These are phyloP conservation scores for Cryptococcus wingfieldii DNA, from an alignment of 1,284 basidiomycete species.

Conservation along the genomic window DNA sequence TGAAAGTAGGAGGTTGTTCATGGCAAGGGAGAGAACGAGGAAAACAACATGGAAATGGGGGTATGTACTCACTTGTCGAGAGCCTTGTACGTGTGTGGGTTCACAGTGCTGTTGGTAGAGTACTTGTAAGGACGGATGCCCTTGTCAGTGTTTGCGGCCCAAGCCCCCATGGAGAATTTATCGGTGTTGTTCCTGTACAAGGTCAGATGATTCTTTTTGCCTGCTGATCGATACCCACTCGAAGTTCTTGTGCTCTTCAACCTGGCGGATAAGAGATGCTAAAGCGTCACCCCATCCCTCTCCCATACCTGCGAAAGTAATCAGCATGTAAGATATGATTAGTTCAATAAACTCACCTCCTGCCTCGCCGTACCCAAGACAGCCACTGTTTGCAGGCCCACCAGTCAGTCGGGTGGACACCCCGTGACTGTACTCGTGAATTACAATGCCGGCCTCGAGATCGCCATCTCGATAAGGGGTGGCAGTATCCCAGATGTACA, in stretches of 20 bases:
- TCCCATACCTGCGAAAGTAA: conserved; percentile 63
- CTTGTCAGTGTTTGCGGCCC: conserved; percentile 72
- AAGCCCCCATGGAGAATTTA: conserved; percentile 80
- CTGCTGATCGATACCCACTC: conserved; percentile 7
- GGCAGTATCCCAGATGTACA: conserved; percentile 93
- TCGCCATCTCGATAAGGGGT: conserved; percentile 89
- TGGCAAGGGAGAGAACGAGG: not conserved
- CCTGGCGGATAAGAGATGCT: conserved; percentile 77
- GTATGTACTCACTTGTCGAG: conserved; percentile 61
- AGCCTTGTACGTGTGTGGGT: conserved; percentile 93
- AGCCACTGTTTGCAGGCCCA: conserved; percentile 86
- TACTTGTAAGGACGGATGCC: conserved; percentile 90
- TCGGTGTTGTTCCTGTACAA: conserved; percentile 46
- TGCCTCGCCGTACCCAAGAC: conserved; percentile 90
- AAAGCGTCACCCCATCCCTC: conserved; percentile 71
- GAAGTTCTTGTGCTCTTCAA: conserved; percentile 58
- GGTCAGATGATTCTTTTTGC: conserved; percentile 6
- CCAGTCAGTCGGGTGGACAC: conserved; percentile 90
- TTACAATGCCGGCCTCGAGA: conserved; percentile 88
- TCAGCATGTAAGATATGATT: too few relatives aligned
- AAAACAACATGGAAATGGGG: not conserved
- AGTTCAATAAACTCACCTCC: conserved; percentile 53
- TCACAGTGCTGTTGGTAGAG: conserved; percentile 68
- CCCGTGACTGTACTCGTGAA: conserved; percentile 83
- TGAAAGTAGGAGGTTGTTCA: too few relatives aligned